Percentiles rank a stretch among this genome's conserved stretches.
phyloP scores from a whole-genome alignment of 2,329 filamentous ascomycete genomes.

The Mollisia scopiformis region DNA sequence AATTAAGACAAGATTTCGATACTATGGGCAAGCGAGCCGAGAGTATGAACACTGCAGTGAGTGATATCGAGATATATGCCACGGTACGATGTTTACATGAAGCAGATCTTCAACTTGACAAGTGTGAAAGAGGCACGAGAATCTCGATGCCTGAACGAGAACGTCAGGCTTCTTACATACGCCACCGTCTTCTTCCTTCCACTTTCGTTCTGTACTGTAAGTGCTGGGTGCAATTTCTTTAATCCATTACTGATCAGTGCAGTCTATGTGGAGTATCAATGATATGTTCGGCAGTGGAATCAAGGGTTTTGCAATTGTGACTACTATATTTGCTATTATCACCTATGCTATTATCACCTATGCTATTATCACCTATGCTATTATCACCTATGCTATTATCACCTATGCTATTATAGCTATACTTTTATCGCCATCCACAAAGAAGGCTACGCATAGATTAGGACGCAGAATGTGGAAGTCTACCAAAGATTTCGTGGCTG shows the following conservation, averaged over 20 bases:
- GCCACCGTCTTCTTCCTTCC: conserved; percentile 10
- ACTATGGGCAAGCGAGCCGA: background rate
- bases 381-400: background rate
- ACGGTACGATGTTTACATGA: background rate
- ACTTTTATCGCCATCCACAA: background rate
- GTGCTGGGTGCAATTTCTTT: no score
- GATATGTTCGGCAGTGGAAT: conserved; percentile 5
- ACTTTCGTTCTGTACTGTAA: conserved; percentile 12
- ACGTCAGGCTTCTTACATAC: conserved; percentile 11
- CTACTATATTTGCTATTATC: background rate
- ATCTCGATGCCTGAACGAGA: conserved; percentile 5
- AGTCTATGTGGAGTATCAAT: conserved; percentile 12
- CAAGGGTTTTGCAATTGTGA: background rate
- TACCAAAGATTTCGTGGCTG: background rate
- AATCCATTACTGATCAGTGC: background rate
- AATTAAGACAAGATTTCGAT: background rate
- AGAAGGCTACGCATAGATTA: background rate
- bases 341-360: background rate
- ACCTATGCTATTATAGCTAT: background rate
- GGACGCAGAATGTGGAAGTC: background rate
- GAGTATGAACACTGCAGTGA: background rate
- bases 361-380: background rate
- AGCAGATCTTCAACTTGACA: conserved; percentile 1
- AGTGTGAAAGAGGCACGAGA: conserved; percentile 10
- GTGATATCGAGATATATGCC: background rate